phyloP scores from a whole-genome alignment of 768 basidiomycete genomes.

The Russula abietina region DNA sequence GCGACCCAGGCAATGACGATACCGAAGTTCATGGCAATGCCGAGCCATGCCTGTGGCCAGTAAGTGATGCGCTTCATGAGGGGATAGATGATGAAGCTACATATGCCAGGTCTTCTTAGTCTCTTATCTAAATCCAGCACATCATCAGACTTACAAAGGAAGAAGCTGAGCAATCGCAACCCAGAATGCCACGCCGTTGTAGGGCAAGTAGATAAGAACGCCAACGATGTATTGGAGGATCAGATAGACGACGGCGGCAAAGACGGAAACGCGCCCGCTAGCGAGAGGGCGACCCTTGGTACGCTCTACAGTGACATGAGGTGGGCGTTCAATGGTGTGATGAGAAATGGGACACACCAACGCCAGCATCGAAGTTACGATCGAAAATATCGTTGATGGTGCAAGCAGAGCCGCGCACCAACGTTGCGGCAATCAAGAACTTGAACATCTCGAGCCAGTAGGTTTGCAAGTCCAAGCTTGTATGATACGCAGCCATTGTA shows the following conservation, averaged over 20 bases:
- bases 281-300: conserved; percentile 23
- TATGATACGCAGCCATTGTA: conserved; percentile 24
- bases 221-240: conserved; percentile 23
- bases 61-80: conserved; percentile 51
- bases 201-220: conserved; percentile 20
- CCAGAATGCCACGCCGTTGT: conserved; percentile 21
- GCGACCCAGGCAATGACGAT: conserved; percentile 46
- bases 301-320: conserved; percentile 6
- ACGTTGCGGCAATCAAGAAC: conserved; percentile 12
- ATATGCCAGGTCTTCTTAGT: conserved; percentile 12
- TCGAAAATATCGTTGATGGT: conserved; percentile 30
- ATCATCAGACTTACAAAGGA: conserved; percentile 17
- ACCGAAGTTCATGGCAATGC: conserved; percentile 46
- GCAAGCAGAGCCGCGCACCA: conserved; percentile 27
- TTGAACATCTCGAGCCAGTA: conserved; percentile 17
- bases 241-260: conserved; percentile 24
- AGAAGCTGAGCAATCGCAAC: conserved; percentile 24
- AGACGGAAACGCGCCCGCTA: conserved; percentile 25
- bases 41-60: conserved; percentile 62
- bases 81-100: conserved; percentile 39
- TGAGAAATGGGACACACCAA: conserved; percentile 29
- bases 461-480: conserved; percentile 13
- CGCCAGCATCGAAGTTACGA: conserved; percentile 32
- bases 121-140: not conserved
- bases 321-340: not conserved